Evolutionary conservation across 2,329 filamentous ascomycete genomes (phyloP).

Genomic region (Penicillium sp.): DNA sequence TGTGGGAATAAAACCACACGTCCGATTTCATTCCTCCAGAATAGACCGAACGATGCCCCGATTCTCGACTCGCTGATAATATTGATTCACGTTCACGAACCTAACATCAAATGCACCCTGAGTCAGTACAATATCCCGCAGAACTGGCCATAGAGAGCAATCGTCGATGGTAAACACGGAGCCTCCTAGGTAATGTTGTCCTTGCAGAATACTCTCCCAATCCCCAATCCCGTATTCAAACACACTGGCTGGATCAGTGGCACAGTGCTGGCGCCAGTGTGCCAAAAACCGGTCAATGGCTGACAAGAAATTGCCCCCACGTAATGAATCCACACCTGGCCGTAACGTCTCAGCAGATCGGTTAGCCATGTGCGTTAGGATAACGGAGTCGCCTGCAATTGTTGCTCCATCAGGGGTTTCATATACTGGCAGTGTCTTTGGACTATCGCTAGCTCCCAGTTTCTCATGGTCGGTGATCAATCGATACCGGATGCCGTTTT

Average conservation of each 20-base stretch:
- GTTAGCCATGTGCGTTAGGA: slow-evolving; percentile 32
- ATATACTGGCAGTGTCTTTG: slow-evolving; percentile 21
- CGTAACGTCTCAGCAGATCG: slow-evolving; percentile 20
- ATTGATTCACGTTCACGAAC: slow-evolving; percentile 35
- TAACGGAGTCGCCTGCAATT: slow-evolving; percentile 32
- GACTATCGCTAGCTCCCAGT: neutral
- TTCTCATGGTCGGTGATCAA: slow-evolving; percentile 2
- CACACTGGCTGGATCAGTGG: neutral
- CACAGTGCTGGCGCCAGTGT: slow-evolving; percentile 29
- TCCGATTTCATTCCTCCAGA: slow-evolving; percentile 23
- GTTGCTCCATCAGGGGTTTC: slow-evolving; percentile 28
- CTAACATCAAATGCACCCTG: slow-evolving; percentile 21
- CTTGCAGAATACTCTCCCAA: slow-evolving; percentile 35
- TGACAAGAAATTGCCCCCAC: slow-evolving; percentile 27
- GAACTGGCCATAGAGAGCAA: slow-evolving; percentile 44
- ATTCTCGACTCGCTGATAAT: slow-evolving; percentile 40
- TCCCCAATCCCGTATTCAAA: slow-evolving; percentile 21
- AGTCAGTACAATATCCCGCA: slow-evolving; percentile 36
- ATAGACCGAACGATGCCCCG: slow-evolving; percentile 37
- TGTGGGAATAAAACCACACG: neutral
- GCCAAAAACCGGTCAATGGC: slow-evolving; percentile 31
- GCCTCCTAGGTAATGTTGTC: slow-evolving; percentile 37
- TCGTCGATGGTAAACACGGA: slow-evolving; percentile 40
- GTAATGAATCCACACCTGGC: slow-evolving; percentile 27
- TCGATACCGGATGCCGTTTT: slow-evolving; percentile 40